A percentile compares a stretch with the other conserved stretches of the same genome.
Conservation (phyloP, 2,329 filamentous ascomycete species). For the Herpotrichia juniperi region DNA sequence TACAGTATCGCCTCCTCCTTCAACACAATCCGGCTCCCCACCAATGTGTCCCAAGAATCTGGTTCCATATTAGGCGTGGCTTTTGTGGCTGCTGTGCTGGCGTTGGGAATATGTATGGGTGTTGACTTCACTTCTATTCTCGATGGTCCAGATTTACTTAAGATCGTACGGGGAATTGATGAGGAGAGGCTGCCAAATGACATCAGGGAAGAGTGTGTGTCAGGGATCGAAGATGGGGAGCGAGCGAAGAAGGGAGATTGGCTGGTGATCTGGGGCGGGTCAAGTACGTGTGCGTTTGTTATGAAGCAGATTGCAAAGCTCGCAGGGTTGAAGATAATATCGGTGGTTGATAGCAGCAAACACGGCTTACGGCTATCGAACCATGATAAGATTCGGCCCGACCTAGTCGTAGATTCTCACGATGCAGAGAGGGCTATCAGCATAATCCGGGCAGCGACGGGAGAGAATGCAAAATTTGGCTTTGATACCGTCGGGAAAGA, state of each 20-base stretch:
- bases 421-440: conserved; percentile 69
- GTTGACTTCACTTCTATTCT: conserved; percentile 63
- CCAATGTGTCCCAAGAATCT: conserved; percentile 57
- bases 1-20: conserved; percentile 69
- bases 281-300: conserved; percentile 70
- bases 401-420: conserved; percentile 72
- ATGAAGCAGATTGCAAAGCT: conserved; percentile 72
- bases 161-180: conserved; percentile 56
- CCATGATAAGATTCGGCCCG: conserved; percentile 56
- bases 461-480: conserved; percentile 66
- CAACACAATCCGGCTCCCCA: conserved; percentile 69
- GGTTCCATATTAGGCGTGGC: conserved; percentile 72
- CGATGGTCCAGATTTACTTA: conserved; percentile 65
- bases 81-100: conserved; percentile 71
- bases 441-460: conserved; percentile 66
- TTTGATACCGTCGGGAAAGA: conserved; percentile 72
- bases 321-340: conserved; percentile 68
- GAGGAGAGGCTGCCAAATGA: conserved; percentile 62
- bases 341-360: conserved; percentile 69
- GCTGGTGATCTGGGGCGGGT: conserved; percentile 76
- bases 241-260: conserved; percentile 68
- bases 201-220: conserved; percentile 67
- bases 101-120: conserved; percentile 72
- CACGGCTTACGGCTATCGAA: conserved; percentile 58
- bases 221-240: conserved; percentile 58